Percentiles rank a stretch among this genome's conserved stretches.
Conservation (phyloP, 345 rosid species). For the Rubroshorea leprosula region DNA sequence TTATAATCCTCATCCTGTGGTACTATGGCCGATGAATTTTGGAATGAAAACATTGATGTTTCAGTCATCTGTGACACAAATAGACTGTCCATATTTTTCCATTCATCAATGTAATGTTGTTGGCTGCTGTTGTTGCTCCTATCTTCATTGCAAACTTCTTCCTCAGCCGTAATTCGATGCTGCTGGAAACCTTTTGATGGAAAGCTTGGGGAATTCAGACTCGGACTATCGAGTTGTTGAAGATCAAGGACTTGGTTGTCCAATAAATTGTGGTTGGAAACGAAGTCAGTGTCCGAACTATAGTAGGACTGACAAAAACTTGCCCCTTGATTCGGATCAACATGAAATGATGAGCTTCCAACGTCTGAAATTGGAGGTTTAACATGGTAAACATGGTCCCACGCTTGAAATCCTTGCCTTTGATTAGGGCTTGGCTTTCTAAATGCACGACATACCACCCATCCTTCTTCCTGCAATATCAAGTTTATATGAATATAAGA, state of each 20-base stretch:
- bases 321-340: slow-evolving; percentile 15
- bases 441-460: slow-evolving; percentile 97
- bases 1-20: slow-evolving; percentile 17
- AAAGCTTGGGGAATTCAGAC: slow-evolving; percentile 42
- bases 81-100: slow-evolving; percentile 60
- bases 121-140: slow-evolving; percentile 23
- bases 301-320: slow-evolving; percentile 17
- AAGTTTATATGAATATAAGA: too few species aligned
- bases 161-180: slow-evolving; percentile 13
- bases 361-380: slow-evolving; percentile 21
- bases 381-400: slow-evolving; percentile 48
- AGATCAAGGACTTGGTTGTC: slow-evolving; percentile 48
- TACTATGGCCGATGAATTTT: not conserved
- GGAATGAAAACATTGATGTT: slow-evolving; percentile 8
- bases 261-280: slow-evolving; percentile 19
- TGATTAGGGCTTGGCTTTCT: slow-evolving; percentile 77
- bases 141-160: slow-evolving; percentile 36
- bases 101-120: slow-evolving; percentile 33
- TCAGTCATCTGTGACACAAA: slow-evolving; percentile 36
- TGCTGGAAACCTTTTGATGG: slow-evolving; percentile 19
- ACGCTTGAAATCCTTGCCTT: slow-evolving; percentile 64
- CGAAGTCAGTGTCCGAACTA: slow-evolving; percentile 17
- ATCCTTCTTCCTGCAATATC: slow-evolving; percentile 84
- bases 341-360: not conserved
- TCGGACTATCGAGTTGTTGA: slow-evolving; percentile 68